Evolutionary conservation across 805 yeast genomes (phyloP).

Genomic region (Cyberlindnera petersonii): DNA sequence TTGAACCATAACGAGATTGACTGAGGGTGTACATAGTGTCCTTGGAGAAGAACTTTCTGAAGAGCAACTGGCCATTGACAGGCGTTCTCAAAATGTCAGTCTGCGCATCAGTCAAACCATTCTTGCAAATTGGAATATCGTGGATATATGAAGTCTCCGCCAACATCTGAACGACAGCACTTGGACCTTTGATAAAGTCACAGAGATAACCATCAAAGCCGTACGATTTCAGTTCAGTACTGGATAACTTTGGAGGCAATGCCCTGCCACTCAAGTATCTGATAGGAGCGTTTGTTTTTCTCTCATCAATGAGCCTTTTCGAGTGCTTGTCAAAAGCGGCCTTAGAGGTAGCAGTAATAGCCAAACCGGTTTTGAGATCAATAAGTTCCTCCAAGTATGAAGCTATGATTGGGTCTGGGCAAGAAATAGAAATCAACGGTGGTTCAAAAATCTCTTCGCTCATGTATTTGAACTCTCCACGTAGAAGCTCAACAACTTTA

Average conservation of each 20-base stretch:
- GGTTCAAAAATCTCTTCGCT: constrained; percentile 59
- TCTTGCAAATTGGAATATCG: constrained; percentile 58
- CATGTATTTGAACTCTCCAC: constrained; percentile 35
- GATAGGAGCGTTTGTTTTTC: constrained; percentile 45
- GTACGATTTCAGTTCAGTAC: constrained; percentile 34
- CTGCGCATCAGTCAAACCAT: constrained; percentile 40
- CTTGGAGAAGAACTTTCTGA: constrained; percentile 60
- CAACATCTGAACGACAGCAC: constrained; percentile 66
- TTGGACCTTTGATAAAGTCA: constrained; percentile 74
- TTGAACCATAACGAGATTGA: constrained; percentile 61
- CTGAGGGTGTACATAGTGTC: constrained; percentile 46
- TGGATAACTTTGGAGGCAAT: constrained; percentile 26
- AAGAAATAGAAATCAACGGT: constrained; percentile 61
- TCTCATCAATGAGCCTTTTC: constrained; percentile 36
- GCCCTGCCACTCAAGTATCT: constrained; percentile 39
- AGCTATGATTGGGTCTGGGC: constrained; percentile 46
- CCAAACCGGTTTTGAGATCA: constrained; percentile 47
- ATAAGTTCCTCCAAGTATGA: constrained; percentile 55
- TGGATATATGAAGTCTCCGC: constrained; percentile 50
- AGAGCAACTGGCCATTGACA: constrained; percentile 39
- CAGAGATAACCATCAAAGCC: constrained; percentile 82
- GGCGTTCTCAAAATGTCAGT: constrained; percentile 34
- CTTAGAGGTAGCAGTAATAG: constrained; percentile 58
- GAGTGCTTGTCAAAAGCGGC: constrained; percentile 47
- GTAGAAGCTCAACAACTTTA: constrained; percentile 39